These are phyloP conservation scores for Lecanosticta acicola DNA, from an alignment of 2,329 filamentous ascomycete genomes.

Conservation along the genomic window DNA sequence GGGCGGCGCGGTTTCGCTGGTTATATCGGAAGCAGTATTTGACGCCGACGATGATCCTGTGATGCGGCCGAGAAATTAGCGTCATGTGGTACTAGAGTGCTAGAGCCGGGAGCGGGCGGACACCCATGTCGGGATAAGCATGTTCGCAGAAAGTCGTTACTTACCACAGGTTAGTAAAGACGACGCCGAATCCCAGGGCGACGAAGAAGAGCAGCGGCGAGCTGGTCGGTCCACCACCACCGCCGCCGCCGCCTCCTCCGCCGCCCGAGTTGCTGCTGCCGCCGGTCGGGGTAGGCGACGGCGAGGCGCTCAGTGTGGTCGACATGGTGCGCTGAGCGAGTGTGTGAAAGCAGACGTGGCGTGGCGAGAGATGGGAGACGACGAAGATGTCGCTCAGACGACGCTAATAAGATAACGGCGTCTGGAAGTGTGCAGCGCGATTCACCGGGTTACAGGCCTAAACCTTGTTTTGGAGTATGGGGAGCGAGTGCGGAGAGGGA, in stretches of 20 bases:
- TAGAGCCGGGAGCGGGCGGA: constrained; percentile 6
- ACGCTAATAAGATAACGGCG: background rate
- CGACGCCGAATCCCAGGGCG: constrained; percentile 90
- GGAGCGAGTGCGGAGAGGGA: too few relatives aligned
- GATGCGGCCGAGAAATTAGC: constrained; percentile 12
- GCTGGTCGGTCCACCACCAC: constrained; percentile 49
- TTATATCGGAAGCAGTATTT: constrained; percentile 99
- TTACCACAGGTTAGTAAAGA: constrained; percentile 98
- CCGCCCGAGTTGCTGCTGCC: constrained; percentile 2
- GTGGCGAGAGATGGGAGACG: background rate
- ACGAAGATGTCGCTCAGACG: background rate
- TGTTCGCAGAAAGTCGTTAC: constrained; percentile 28
- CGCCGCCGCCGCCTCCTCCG: constrained; percentile 20
- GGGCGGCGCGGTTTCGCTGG: constrained; percentile 76
- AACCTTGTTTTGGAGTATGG: too few relatives aligned
- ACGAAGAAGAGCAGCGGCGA: constrained; percentile 87
- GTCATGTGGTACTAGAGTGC: constrained; percentile 7
- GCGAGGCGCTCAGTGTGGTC: constrained; percentile 6
- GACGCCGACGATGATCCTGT: constrained; percentile 97
- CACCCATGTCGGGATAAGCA: constrained; percentile 2
- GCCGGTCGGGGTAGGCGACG: constrained; percentile 2
- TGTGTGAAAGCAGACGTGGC: background rate
- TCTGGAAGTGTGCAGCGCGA: background rate
- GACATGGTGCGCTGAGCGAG: constrained; percentile 5
- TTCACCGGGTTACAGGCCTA: background rate